These are phyloP conservation scores for Monilinia aucupariae DNA, from an alignment of 2,329 filamentous ascomycete species.

Conservation along the genomic window DNA sequence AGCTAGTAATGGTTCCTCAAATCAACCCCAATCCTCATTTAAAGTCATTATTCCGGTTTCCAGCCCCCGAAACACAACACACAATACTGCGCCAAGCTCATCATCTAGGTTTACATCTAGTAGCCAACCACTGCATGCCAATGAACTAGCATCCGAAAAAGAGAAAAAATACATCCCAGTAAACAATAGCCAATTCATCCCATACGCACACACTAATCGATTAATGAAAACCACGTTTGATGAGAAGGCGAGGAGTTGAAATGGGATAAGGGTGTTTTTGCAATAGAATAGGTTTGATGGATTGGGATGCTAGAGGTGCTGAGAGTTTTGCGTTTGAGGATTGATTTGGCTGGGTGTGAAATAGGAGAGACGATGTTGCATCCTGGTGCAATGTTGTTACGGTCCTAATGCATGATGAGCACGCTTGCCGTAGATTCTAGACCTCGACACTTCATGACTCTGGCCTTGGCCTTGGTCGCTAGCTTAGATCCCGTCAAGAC, in stretches of 20 bases:
- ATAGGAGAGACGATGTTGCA: no score
- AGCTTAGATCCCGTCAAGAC: no score
- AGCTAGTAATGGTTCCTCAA: no score
- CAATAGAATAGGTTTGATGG: neutral
- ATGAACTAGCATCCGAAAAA: neutral
- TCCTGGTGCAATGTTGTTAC: no score
- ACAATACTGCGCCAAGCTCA: neutral
- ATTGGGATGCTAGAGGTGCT: neutral
- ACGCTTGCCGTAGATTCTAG: no score
- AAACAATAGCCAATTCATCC: conserved; percentile 23
- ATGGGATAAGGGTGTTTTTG: no score
- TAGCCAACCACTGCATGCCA: neutral
- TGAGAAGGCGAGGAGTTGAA: neutral
- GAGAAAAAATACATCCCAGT: conserved; percentile 22
- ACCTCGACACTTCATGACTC: no score
- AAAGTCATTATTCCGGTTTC: neutral
- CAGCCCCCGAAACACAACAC: no score
- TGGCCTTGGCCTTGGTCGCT: no score
- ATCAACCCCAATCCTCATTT: neutral
- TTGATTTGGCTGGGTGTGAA: no score
- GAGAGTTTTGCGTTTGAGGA: neutral
- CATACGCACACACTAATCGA: conserved; percentile 22
- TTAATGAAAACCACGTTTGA: conserved; percentile 15
- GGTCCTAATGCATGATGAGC: no score
- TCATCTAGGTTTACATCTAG: neutral